Evolutionary conservation across 345 rosid genomes (phyloP).

Genomic region (Sonneratia caseolaris): DNA sequence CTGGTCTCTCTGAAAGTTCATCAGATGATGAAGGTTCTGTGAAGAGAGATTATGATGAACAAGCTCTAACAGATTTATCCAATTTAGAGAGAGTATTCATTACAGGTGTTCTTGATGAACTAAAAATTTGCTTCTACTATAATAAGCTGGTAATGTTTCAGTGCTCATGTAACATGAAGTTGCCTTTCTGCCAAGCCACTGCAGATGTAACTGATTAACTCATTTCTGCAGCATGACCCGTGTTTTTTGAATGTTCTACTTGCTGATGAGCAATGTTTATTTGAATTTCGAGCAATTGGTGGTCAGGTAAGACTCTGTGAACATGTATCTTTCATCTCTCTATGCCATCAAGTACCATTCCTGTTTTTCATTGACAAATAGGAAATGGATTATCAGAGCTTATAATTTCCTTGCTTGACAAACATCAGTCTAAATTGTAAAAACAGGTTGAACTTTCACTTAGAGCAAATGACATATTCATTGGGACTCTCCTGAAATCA

Average conservation of each 20-base stretch:
- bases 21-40: slow-evolving; percentile 72
- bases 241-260: slow-evolving; percentile 62
- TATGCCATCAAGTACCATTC: not conserved
- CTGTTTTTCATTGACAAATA: not conserved
- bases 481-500: slow-evolving; percentile 78
- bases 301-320: slow-evolving; percentile 59
- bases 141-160: slow-evolving; percentile 43
- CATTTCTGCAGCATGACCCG: slow-evolving; percentile 40
- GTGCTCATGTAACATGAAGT: slow-evolving; percentile 9
- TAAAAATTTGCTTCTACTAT: slow-evolving; percentile 70
- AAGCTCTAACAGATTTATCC: slow-evolving; percentile 28
- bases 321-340: slow-evolving; percentile 5
- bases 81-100: slow-evolving; percentile 55
- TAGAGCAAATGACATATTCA: slow-evolving; percentile 66
- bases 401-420: not conserved
- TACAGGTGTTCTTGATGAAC: slow-evolving; percentile 85
- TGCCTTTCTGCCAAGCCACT: slow-evolving; percentile 13
- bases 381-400: not conserved
- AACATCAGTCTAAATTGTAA: not conserved
- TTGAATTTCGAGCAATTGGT: slow-evolving; percentile 88
- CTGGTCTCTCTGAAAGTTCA: slow-evolving; percentile 80
- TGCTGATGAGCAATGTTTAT: slow-evolving; percentile 58
- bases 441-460: slow-evolving; percentile 80
- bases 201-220: slow-evolving; percentile 21
- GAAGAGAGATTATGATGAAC: slow-evolving; percentile 32